These are phyloP conservation scores for Termitomyces sp. DNA, from an alignment of 1,284 basidiomycete species.

Conservation along the genomic window DNA sequence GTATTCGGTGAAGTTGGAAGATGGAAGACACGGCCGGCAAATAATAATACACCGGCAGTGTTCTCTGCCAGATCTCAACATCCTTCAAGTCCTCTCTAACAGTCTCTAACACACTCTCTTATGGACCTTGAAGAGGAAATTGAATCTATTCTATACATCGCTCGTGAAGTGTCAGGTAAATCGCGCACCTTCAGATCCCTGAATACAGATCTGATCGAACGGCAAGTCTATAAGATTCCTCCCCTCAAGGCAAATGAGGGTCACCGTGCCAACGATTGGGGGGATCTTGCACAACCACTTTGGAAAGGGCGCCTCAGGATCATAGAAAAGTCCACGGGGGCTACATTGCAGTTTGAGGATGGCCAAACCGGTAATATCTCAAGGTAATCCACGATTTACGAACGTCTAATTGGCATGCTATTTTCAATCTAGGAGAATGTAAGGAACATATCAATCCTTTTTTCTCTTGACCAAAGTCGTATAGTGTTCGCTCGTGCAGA, in stretches of 20 bases:
- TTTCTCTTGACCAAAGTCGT: conserved; percentile 5
- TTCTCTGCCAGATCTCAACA: background rate
- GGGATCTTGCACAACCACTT: conserved; percentile 73
- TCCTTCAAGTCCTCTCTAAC: background rate
- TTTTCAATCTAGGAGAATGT: conserved; percentile 51
- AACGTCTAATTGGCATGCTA: conserved; percentile 5
- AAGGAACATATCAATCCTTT: conserved; percentile 22
- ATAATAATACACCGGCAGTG: background rate
- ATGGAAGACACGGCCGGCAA: background rate
- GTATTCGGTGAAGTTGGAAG: background rate
- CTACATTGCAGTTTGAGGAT: conserved; percentile 72
- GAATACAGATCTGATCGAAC: conserved; percentile 11
- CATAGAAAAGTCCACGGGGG: conserved; percentile 64
- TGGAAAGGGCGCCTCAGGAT: conserved; percentile 91
- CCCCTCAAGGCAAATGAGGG: conserved; percentile 80
- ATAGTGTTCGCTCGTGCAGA: conserved; percentile 86
- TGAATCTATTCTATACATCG: conserved; percentile 81
- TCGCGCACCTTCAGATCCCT: conserved; percentile 5
- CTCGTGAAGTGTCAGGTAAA: conserved; percentile 77
- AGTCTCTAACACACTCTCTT: background rate
- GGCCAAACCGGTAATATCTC: conserved; percentile 53
- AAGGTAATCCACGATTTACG: background rate
- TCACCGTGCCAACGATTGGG: conserved; percentile 82
- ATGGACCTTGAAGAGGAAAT: conserved; percentile 72
- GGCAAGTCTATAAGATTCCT: conserved; percentile 77